Percentiles rank a stretch among this genome's conserved stretches.
Conservation (phyloP, 2,329 filamentous ascomycete species). For the Fusarium sp. region DNA sequence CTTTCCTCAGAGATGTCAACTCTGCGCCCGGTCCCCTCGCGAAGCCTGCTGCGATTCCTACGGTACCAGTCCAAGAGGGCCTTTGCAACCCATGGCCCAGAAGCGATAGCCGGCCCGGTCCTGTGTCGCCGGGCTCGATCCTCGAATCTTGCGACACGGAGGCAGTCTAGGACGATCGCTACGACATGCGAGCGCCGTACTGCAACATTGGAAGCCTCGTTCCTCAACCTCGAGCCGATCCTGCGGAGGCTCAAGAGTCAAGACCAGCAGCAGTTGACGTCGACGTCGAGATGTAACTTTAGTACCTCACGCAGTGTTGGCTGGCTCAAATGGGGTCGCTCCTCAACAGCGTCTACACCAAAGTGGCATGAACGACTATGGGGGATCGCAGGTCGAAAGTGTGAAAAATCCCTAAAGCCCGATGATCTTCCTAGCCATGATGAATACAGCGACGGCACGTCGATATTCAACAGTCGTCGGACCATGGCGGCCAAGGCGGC, state of each 20-base stretch:
- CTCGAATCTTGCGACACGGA: constrained; percentile 12
- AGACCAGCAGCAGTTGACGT: constrained; percentile 8
- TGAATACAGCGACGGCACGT: constrained; percentile 66
- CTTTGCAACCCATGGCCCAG: constrained; percentile 56
- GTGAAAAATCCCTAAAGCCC: constrained; percentile 58
- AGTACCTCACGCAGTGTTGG: constrained; percentile 44
- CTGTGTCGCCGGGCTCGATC: constrained; percentile 35
- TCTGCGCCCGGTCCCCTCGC: constrained; percentile 62
- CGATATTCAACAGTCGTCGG: constrained; percentile 75
- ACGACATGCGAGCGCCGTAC: constrained; percentile 24
- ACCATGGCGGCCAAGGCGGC: constrained; percentile 79
- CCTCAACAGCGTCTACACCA: constrained; percentile 38
- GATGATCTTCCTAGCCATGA: constrained; percentile 68
- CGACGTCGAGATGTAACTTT: constrained; percentile 37
- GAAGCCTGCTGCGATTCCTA: constrained; percentile 75
- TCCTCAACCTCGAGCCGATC: constrained; percentile 42
- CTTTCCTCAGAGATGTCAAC: constrained; percentile 53
- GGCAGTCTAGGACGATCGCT: constrained; percentile 17
- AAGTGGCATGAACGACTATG: constrained; percentile 63
- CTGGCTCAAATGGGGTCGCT: constrained; percentile 29
- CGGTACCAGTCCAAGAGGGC: constrained; percentile 74
- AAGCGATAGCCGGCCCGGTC: constrained; percentile 16
- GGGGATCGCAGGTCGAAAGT: constrained; percentile 52
- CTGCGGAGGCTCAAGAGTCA: constrained; percentile 22
- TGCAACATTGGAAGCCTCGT: constrained; percentile 43